These are phyloP conservation scores for Debaryomyces prosopidis DNA, from an alignment of 805 yeast genomes.

Conservation along the genomic window DNA sequence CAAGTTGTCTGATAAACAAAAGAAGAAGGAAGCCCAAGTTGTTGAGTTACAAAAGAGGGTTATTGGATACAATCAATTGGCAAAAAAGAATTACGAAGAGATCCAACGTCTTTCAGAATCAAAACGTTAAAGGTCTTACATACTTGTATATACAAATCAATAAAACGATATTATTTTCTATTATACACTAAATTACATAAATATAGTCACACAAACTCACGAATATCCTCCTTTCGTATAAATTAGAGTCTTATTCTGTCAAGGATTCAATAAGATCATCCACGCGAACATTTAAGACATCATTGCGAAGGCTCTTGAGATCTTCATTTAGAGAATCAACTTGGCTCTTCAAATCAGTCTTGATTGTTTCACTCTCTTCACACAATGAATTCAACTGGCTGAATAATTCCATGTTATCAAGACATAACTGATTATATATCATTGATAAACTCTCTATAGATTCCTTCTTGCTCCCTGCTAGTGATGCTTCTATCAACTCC, in stretches of 20 bases:
- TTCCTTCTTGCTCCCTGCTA: slow-evolving; percentile 18
- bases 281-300: slow-evolving; percentile 18
- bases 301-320: slow-evolving; percentile 16
- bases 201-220: background rate
- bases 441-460: slow-evolving; percentile 28
- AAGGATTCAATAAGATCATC: slow-evolving; percentile 22
- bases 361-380: slow-evolving; percentile 19
- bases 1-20: slow-evolving; percentile 41
- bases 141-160: slow-evolving; percentile 8
- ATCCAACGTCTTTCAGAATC: slow-evolving; percentile 6
- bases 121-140: background rate
- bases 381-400: slow-evolving; percentile 21
- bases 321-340: slow-evolving; percentile 22
- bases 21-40: slow-evolving; percentile 28
- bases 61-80: slow-evolving; percentile 36
- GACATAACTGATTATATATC: slow-evolving; percentile 37
- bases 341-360: slow-evolving; percentile 19
- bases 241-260: background rate
- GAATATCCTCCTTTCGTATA: background rate
- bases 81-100: slow-evolving; percentile 33
- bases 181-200: slow-evolving; percentile 5
- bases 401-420: slow-evolving; percentile 33
- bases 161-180: slow-evolving; percentile 1
- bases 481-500: slow-evolving; percentile 33
- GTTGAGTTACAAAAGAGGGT: slow-evolving; percentile 41